phyloP scores from a whole-genome alignment of 2,329 filamentous ascomycete genomes.

The Sarocladium strictum region DNA sequence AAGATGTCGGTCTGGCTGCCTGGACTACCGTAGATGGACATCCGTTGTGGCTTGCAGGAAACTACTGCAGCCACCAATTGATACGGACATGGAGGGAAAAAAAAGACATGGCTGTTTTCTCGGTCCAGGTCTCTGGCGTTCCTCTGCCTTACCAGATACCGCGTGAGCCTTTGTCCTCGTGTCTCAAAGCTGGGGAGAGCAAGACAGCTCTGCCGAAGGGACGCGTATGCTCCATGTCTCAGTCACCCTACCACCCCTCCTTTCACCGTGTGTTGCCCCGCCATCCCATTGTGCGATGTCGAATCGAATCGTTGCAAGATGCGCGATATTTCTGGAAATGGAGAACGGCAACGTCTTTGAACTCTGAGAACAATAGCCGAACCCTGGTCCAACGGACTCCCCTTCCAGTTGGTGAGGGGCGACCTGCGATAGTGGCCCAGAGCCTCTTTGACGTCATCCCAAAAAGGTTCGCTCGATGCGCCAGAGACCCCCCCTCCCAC shows the following conservation, averaged over 20 bases:
- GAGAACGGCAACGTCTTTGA: not conserved
- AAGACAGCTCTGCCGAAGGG: not conserved
- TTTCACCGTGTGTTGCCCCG: not conserved
- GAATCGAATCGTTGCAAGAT: not conserved
- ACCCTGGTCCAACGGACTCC: not conserved
- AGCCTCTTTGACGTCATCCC: constrained; percentile 4
- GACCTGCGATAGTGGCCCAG: not conserved
- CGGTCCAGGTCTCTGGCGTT: not conserved
- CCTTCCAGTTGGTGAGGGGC: not conserved
- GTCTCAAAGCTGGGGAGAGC: not conserved
- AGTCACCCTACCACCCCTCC: not conserved
- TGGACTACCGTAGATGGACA: not conserved
- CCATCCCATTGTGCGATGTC: not conserved
- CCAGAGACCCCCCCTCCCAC: no score
- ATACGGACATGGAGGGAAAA: not conserved
- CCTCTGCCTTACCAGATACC: not conserved
- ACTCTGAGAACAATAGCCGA: not conserved
- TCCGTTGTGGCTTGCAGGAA: not conserved
- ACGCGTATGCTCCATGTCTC: constrained; percentile 4
- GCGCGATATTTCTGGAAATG: not conserved
- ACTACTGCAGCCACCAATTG: constrained; percentile 2
- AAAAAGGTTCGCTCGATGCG: not conserved
- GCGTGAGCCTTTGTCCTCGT: no score
- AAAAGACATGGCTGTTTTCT: not conserved
- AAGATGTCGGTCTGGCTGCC: not conserved